Conservation (phyloP, 169 alveolate species). For the Babesia bovis region DNA sequence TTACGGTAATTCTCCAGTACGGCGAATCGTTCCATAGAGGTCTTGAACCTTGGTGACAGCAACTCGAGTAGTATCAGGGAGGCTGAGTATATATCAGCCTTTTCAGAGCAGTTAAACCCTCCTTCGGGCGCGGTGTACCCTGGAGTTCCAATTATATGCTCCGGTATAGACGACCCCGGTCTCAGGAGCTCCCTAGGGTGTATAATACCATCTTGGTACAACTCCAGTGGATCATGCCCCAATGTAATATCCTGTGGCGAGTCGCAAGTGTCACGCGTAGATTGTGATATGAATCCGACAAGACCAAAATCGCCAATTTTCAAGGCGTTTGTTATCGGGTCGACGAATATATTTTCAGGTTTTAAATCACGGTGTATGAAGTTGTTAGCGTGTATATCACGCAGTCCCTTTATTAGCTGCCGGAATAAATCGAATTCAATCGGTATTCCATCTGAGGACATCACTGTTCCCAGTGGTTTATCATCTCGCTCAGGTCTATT, state of each 20-base stretch:
- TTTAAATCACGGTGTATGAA: constrained; percentile 89
- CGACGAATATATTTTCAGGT: constrained; percentile 88
- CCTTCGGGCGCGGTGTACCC: constrained; percentile 91
- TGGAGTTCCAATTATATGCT: constrained; percentile 89
- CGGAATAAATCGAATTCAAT: constrained; percentile 80
- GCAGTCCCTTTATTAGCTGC: constrained; percentile 85
- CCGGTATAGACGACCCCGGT: constrained; percentile 76
- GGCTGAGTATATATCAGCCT: constrained; percentile 88
- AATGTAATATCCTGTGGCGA: not conserved
- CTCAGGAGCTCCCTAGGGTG: not conserved
- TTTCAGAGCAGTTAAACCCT: constrained; percentile 87
- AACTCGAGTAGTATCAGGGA: constrained; percentile 85
- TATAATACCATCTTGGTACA: not conserved
- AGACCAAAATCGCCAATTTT: constrained; percentile 90
- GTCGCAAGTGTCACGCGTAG: constrained; percentile 67
- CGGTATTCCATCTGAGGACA: constrained; percentile 59
- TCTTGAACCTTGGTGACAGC: constrained; percentile 84
- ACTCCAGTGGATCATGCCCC: not conserved
- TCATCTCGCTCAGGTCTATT: constrained; percentile 72
- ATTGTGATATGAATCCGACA: constrained; percentile 77
- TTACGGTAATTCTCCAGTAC: constrained; percentile 81
- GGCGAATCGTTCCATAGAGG: constrained; percentile 85
- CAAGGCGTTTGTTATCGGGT: constrained; percentile 75
- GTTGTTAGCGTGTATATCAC: constrained; percentile 84
- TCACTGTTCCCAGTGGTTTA: constrained; percentile 58